A percentile compares a stretch with the other conserved stretches of the same genome.
These are phyloP conservation scores for Triticum urartu DNA, from an alignment of 176 grass and related monocot species.

Conservation along the genomic window DNA sequence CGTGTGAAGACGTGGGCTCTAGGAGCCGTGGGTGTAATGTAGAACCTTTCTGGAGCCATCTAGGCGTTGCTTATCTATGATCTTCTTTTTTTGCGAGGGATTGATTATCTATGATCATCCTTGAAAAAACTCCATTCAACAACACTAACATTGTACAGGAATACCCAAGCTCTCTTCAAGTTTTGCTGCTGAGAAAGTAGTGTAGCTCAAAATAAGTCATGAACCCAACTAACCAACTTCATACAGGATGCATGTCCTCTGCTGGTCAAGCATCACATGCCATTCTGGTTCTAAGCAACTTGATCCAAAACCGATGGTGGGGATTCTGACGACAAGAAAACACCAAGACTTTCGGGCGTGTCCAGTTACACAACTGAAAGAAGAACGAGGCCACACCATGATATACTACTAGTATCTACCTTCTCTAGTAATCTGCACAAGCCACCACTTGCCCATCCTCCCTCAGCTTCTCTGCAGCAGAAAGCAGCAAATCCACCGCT, in stretches of 20 bases:
- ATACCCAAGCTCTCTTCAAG: neutral
- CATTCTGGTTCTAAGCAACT: slow-evolving; percentile 2
- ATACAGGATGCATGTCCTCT: neutral
- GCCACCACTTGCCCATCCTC: slow-evolving; percentile 35
- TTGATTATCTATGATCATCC: too few species aligned
- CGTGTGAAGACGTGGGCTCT: too few species aligned
- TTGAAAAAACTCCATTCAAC: too few species aligned
- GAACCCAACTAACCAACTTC: neutral
- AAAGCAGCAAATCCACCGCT: slow-evolving; percentile 66
- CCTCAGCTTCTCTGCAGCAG: slow-evolving; percentile 56
- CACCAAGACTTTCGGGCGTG: neutral
- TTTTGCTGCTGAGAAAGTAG: neutral
- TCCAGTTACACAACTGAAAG: slow-evolving; percentile 14
- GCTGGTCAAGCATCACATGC: neutral
- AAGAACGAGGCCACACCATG: neutral
- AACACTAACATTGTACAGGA: too few species aligned
- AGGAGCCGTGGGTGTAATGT: too few species aligned
- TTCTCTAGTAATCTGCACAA: neutral
- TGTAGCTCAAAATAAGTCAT: neutral
- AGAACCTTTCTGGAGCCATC: too few species aligned
- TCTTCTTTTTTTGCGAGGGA: too few species aligned
- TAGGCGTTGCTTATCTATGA: too few species aligned
- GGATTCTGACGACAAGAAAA: slow-evolving; percentile 4
- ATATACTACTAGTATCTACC: neutral
- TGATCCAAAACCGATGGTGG: neutral